These are phyloP conservation scores for Ceriops zippeliana DNA, from an alignment of 345 rosid genomes.

Conservation along the genomic window DNA sequence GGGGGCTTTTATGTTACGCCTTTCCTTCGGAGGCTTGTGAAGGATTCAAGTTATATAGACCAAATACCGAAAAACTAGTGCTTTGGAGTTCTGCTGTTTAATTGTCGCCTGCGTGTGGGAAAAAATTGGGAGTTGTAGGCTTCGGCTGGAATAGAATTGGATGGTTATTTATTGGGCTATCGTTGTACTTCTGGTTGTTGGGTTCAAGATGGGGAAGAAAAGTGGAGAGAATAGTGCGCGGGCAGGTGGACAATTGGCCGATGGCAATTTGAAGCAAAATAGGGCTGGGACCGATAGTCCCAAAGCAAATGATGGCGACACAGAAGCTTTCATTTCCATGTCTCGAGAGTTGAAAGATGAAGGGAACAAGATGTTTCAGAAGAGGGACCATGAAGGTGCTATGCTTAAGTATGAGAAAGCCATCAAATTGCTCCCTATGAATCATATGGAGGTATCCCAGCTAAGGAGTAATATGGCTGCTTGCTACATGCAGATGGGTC, in stretches of 20 bases:
- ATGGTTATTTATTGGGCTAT: slow-evolving; percentile 13
- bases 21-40: slow-evolving; percentile 7
- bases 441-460: slow-evolving; percentile 59
- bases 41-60: slow-evolving; percentile 3
- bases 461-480: slow-evolving; percentile 79
- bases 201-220: slow-evolving; percentile 45
- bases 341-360: slow-evolving; percentile 74
- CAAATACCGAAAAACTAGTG: slow-evolving; percentile 1
- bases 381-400: slow-evolving; percentile 70
- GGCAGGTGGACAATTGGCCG: slow-evolving; percentile 33
- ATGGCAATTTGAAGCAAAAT: slow-evolving; percentile 37
- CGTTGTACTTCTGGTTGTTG: slow-evolving; percentile 14
- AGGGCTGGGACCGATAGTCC: slow-evolving; percentile 30
- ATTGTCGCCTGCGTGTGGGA: slow-evolving; percentile 2
- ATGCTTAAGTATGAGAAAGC: slow-evolving; percentile 74
- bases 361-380: slow-evolving; percentile 80
- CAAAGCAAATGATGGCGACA: slow-evolving; percentile 44
- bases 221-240: slow-evolving; percentile 42
- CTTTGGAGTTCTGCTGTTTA: slow-evolving; percentile 10
- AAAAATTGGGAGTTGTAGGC: slow-evolving; percentile 9
- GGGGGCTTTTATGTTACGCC: slow-evolving; percentile 4
- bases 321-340: slow-evolving; percentile 46
- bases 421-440: slow-evolving; percentile 66
- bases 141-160: slow-evolving; percentile 1
- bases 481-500: slow-evolving; percentile 86